Evolutionary conservation across 169 alveolate genomes (phyloP).

Genomic region (Cryptosporidium parvum): DNA sequence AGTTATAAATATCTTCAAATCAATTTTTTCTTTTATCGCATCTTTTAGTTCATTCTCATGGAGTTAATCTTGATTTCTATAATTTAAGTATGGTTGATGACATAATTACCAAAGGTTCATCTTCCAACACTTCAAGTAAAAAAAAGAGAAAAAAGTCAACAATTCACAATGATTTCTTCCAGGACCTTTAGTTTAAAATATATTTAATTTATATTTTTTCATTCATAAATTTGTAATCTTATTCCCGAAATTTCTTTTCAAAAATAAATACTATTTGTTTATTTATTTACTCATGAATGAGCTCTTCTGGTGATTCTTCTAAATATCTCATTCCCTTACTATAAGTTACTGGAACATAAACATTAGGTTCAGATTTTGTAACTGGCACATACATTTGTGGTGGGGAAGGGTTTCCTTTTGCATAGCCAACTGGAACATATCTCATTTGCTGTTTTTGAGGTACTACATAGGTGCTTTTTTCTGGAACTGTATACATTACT

Average conservation of each 20-base stretch:
- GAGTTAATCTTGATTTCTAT: slow-evolving; percentile 39
- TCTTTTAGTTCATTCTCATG: slow-evolving; percentile 42
- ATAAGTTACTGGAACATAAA: slow-evolving; percentile 62
- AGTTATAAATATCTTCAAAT: slow-evolving; percentile 29
- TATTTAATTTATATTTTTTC: neutral
- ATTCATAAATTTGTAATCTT: neutral
- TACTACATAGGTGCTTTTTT: slow-evolving; percentile 66
- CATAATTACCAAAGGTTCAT: slow-evolving; percentile 59
- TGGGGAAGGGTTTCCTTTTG: slow-evolving; percentile 49
- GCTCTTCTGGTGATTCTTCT: slow-evolving; percentile 29
- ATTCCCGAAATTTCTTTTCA: neutral
- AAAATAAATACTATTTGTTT: neutral
- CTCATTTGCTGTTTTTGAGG: slow-evolving; percentile 60
- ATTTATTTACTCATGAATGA: slow-evolving; percentile 24
- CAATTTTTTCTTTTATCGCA: neutral
- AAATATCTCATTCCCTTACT: slow-evolving; percentile 50
- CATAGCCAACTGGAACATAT: slow-evolving; percentile 75
- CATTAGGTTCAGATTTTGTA: slow-evolving; percentile 61
- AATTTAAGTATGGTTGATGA: slow-evolving; percentile 55
- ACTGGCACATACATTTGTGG: slow-evolving; percentile 76
- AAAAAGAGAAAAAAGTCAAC: slow-evolving; percentile 56
- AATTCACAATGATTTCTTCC: slow-evolving; percentile 58
- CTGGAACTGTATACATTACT: slow-evolving; percentile 59
- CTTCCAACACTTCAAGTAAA: slow-evolving; percentile 27
- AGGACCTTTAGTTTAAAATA: slow-evolving; percentile 23